Base-by-base conservation (phyloP, 164 flowering plant genomes). In the Tinospora cordifolia region DNA sequence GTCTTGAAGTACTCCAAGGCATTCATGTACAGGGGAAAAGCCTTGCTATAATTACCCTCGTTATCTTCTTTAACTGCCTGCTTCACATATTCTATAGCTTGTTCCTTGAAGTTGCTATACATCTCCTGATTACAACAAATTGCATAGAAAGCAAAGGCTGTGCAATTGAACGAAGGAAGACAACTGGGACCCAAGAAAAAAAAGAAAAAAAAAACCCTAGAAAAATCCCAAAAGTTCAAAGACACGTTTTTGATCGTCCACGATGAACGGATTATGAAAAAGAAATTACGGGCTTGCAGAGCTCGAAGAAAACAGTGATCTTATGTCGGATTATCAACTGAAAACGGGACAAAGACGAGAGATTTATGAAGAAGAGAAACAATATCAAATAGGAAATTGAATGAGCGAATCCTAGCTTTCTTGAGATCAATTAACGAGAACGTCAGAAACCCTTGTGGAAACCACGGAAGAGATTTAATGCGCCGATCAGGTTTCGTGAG, bases 31-130 rank as follows among this genome's bases (percentile, higher is more conserved):
- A 95, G 81, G n/a, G 93, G 92, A 71, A 92, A 95, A 22, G 99
- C 99, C 70, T 88, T 92, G 57, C 81, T 77, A 74, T 95, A 92
- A 71, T 95, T 95, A 34, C 98, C 99, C 1, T 90, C 96, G 79
- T 92, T 92, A 71, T 95, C 99, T 73, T 91, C 99, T 40, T 84
- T 84, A 15, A 95, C 99, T 0, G 99, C 99, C 72, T 95, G 98
- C 79, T 85, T 89, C 69, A 90, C 99, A 78, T 86, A 95, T 76
- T 92, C 97, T 71, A 92, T 92, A 34, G 94, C 99, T 78, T 90
- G 97, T 65, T 92, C 99, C 76, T 94, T 94, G 84, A 94, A 94
- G 78, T 94, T 92, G 83, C 99, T 94, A 68, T 92, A 94, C 99
- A 94, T 94, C 59, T 17, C 21, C 19, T 51, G 5, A n/a, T 15